Evolutionary conservation across 148 eudicot species (phyloP), one percentile per base, ranked within the genome.

Genomic region (Amaranthus palmeri): DNA sequence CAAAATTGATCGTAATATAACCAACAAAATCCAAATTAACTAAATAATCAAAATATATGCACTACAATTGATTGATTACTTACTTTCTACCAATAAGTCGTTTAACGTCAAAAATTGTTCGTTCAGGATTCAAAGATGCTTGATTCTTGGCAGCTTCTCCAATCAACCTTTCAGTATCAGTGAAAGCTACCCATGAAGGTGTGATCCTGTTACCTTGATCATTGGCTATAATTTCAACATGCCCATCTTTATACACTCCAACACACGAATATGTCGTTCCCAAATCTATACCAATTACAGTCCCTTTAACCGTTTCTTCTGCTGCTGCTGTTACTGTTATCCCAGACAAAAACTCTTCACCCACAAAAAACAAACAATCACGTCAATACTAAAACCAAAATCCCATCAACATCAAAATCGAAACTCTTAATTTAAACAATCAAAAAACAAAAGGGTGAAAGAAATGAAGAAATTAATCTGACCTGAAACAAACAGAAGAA

Each of bases 141-240:
- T 84, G 87, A 69, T 84, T 84, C 68, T 82, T 84, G 8, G 87
- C 87, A 0, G 87, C 85, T 71, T 82, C 87, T 48, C 87, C 87
- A 44, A 79, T 82, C 55, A 84, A 51, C 65, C 87, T 78, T 68
- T 84, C 87, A 0, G 81, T 76, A 50, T 84, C 87, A 2, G 85
- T 85, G 70, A 84, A 84, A 8, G 87, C 84, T 7, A 84, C 87
- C 84, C 84, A 84, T 5, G 87, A 84, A n/a, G 87, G 87, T 8
- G 87, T 84, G 78, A 84, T 81, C 64, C 87, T 54, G 43, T 81
- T 84, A 18, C 87, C 87, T 79, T 84, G 87, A 51, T 81, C 84
- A 41, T 81, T 83, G 7, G 80, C 80, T 78, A 83, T 81, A 43
- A 83, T 83, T 64, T 83, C 84, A 5, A 81, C 84, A 53, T 73